Conservation (phyloP, 2,329 filamentous ascomycete species). For the Pestalotiopsis fici region DNA sequence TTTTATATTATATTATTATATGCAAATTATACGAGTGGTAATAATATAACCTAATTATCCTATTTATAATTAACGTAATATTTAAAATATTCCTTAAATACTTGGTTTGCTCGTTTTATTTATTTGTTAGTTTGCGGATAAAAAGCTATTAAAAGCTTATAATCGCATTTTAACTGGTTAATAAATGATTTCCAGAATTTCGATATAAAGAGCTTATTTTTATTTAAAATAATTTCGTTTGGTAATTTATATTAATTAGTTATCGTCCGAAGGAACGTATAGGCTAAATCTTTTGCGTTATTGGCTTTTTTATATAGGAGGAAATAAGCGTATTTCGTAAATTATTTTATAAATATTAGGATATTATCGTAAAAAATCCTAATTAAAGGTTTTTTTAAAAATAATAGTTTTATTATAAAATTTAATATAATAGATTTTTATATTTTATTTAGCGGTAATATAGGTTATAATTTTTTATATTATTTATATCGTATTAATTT, state of each 20-base stretch:
- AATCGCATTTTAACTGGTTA: neutral
- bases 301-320: neutral
- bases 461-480: neutral
- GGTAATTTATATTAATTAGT: neutral
- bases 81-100: neutral
- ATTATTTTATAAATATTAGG: neutral
- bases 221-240: neutral
- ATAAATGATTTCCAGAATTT: conserved; percentile 2
- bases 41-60: conserved; percentile 6
- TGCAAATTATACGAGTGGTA: neutral
- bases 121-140: conserved; percentile 17
- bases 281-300: neutral
- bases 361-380: neutral
- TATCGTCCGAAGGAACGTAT: neutral
- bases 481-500: neutral
- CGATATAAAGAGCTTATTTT: conserved; percentile 2
- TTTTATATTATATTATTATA: neutral
- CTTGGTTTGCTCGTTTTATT: neutral
- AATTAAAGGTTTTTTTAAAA: neutral
- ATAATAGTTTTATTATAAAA: neutral
- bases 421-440: neutral
- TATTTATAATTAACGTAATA: conserved; percentile 12
- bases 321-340: neutral
- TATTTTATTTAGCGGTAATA: neutral
- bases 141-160: conserved; percentile 5